These are phyloP conservation scores for Podospora anserina DNA, from an alignment of 495 filamentous ascomycete genomes.

Conservation along the genomic window DNA sequence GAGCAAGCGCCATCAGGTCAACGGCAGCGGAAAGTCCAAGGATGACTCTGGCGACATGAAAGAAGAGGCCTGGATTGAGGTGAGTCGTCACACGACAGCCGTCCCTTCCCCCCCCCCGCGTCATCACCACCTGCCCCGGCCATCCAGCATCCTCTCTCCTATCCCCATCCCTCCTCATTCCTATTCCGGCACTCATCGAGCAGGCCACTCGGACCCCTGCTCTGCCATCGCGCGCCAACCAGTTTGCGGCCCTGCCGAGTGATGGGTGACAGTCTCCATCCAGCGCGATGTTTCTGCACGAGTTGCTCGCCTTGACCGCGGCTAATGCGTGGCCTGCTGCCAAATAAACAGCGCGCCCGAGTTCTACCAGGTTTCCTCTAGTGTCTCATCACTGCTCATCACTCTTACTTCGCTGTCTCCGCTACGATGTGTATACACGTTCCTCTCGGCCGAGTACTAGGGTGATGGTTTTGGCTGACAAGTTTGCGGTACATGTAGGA, in stretches of 20 bases:
- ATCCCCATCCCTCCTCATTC: slow-evolving; percentile 12
- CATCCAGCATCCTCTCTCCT: slow-evolving; percentile 7
- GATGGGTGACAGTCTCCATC: slow-evolving; percentile 24
- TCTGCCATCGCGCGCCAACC: slow-evolving; percentile 12
- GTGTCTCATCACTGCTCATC: slow-evolving; percentile 21
- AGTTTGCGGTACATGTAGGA: slow-evolving; percentile 51
- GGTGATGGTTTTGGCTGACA: slow-evolving; percentile 35
- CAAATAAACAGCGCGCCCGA: slow-evolving; percentile 35
- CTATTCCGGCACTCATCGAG: slow-evolving; percentile 9
- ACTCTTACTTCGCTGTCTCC: slow-evolving; percentile 25
- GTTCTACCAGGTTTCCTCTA: slow-evolving; percentile 31
- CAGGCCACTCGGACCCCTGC: slow-evolving; percentile 16
- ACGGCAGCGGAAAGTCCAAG: slow-evolving; percentile 69
- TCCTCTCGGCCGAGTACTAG: slow-evolving; percentile 23
- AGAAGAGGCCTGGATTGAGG: slow-evolving; percentile 77
- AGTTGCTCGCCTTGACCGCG: slow-evolving; percentile 38
- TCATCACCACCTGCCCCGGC: slow-evolving; percentile 16
- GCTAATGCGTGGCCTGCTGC: slow-evolving; percentile 51
- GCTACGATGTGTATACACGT: slow-evolving; percentile 31
- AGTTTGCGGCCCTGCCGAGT: slow-evolving; percentile 9
- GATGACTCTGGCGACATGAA: slow-evolving; percentile 72
- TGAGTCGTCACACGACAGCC: slow-evolving; percentile 52
- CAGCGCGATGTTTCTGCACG: slow-evolving; percentile 26
- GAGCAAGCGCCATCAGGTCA: slow-evolving; percentile 79
- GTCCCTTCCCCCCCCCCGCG: slow-evolving; percentile 15